phyloP scores from a whole-genome alignment of 257 asterid species.

The Rauvolfia tetraphylla region DNA sequence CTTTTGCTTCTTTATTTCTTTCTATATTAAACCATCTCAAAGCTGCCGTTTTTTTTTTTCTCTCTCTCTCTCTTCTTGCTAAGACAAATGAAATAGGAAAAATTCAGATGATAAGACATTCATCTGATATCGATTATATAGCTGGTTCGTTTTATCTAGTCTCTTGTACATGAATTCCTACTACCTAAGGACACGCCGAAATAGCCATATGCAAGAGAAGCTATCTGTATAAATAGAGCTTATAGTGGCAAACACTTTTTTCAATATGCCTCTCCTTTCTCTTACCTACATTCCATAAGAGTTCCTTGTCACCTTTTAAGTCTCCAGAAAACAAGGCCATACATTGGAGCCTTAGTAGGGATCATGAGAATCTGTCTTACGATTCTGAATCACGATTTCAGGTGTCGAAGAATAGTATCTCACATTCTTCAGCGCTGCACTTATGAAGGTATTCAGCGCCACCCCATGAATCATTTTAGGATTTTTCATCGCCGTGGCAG shows the following conservation, averaged over 20 bases:
- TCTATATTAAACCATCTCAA: no score
- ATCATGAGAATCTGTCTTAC: conserved; percentile 40
- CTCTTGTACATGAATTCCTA: no score
- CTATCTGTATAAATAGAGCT: neutral
- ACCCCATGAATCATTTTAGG: neutral
- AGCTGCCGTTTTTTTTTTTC: no score
- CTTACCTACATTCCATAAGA: neutral
- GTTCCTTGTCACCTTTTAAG: no score
- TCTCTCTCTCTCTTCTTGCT: no score
- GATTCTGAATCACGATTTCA: conserved; percentile 39
- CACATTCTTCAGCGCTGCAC: conserved; percentile 45
- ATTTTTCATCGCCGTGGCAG: neutral
- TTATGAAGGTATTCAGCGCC: conserved; percentile 46
- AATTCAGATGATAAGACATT: no score
- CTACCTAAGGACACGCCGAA: no score
- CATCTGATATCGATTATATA: no score
- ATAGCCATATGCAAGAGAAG: no score
- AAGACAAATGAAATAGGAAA: no score
- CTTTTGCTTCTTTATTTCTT: no score
- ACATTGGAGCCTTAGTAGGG: neutral
- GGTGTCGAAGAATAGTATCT: conserved; percentile 33
- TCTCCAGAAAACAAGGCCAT: neutral
- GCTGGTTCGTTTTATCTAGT: no score
- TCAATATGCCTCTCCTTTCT: neutral
- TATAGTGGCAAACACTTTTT: neutral